A percentile compares a stretch with the other conserved stretches of the same genome.
These are phyloP conservation scores for Beauveria australis DNA, from an alignment of 2,329 filamentous ascomycete genomes.

Conservation along the genomic window DNA sequence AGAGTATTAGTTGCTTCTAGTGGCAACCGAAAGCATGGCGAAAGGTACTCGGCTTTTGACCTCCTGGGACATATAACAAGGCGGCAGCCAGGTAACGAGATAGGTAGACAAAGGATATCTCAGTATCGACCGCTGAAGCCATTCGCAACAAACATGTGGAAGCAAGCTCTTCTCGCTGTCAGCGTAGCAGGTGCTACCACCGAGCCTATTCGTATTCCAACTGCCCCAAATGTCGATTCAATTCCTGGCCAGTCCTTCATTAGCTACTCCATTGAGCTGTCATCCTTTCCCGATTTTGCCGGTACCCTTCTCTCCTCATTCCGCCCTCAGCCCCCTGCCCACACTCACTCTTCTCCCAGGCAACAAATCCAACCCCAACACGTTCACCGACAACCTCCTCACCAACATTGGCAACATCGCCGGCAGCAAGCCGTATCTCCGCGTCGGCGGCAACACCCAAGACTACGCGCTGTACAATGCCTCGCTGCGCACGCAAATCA, in stretches of 20 bases:
- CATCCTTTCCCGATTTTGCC: constrained; percentile 44
- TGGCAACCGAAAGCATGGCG: background rate
- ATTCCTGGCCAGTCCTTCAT: constrained; percentile 33
- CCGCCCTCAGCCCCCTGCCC: background rate
- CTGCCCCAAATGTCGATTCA: background rate
- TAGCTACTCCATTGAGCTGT: constrained; percentile 43
- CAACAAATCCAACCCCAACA: constrained; percentile 47
- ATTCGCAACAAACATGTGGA: background rate
- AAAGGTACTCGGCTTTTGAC: background rate
- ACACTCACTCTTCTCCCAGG: constrained; percentile 22
- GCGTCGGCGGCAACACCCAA: constrained; percentile 61
- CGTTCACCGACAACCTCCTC: constrained; percentile 52
- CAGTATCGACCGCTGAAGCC: background rate
- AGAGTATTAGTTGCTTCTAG: background rate
- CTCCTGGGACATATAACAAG: background rate
- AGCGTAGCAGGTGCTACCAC: background rate
- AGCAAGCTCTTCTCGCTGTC: background rate
- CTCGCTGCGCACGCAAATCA: constrained; percentile 38
- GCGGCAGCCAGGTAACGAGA: background rate
- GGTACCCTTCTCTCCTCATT: constrained; percentile 18
- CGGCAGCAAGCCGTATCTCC: constrained; percentile 50
- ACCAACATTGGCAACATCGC: constrained; percentile 46
- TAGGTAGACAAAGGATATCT: too few relatives aligned
- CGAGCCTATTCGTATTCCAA: background rate
- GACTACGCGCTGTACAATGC: constrained; percentile 55